Conservation (phyloP, 139 green algal genomes). For the Coelastrella sp. region DNA sequence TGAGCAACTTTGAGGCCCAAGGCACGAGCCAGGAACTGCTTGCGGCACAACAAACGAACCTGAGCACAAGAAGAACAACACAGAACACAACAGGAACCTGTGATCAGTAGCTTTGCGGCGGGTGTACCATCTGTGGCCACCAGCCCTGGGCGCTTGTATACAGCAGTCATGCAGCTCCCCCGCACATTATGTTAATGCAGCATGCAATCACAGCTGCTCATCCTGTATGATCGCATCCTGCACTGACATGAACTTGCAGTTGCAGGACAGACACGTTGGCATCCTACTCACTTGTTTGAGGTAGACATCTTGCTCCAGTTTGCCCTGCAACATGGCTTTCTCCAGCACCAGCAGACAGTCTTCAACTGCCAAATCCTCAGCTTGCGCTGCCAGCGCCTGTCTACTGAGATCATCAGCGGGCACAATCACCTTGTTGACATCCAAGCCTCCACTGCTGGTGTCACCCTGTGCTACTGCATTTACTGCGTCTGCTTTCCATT, state of each 20-base stretch:
- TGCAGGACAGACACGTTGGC: not conserved
- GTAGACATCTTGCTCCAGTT: constrained; percentile 75
- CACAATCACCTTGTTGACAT: constrained; percentile 61
- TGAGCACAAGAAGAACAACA: constrained; percentile 48
- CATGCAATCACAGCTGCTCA: too few relatives aligned
- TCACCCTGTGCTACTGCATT: not conserved
- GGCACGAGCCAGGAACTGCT: constrained; percentile 82
- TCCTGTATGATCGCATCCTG: too few relatives aligned
- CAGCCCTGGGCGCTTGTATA: too few relatives aligned
- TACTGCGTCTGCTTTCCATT: constrained; percentile 60
- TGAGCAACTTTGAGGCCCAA: constrained; percentile 76
- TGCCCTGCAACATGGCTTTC: constrained; percentile 66
- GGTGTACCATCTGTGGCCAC: too few relatives aligned
- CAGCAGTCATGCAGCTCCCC: too few relatives aligned
- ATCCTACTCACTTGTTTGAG: constrained; percentile 76
- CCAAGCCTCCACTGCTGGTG: constrained; percentile 5
- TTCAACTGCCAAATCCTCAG: constrained; percentile 89
- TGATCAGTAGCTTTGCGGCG: not conserved
- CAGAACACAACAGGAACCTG: too few relatives aligned
- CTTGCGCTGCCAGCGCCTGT: constrained; percentile 82
- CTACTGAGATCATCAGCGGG: constrained; percentile 74
- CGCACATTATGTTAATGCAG: too few relatives aligned
- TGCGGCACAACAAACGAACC: constrained; percentile 73
- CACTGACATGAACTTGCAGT: too few relatives aligned
- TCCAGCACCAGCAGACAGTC: constrained; percentile 88